Conservation (phyloP, 1,139 yeast genomes). For the Debaryomycetaceae sp. region DNA sequence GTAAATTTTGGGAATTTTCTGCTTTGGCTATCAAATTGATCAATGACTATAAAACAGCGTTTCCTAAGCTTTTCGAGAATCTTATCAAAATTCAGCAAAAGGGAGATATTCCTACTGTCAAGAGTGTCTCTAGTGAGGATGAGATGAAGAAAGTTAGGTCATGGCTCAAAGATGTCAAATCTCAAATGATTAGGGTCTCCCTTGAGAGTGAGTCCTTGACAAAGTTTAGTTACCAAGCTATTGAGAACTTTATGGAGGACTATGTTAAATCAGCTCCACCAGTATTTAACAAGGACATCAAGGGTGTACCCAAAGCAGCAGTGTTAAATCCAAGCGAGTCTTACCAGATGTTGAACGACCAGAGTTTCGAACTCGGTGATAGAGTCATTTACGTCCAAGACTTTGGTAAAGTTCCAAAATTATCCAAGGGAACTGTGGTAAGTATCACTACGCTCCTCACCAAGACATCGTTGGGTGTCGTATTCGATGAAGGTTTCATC, state of each 20-base stretch:
- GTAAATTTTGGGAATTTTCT: conserved; percentile 81
- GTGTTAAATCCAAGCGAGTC: conserved; percentile 75
- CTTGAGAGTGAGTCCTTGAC: conserved; percentile 80
- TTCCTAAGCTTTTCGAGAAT: conserved; percentile 57
- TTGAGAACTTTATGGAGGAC: conserved; percentile 61
- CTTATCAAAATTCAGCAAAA: conserved; percentile 22
- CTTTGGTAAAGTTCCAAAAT: conserved; percentile 86
- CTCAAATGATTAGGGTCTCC: conserved; percentile 59
- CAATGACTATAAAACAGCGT: conserved; percentile 55
- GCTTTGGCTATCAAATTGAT: conserved; percentile 68
- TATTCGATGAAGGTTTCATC: conserved; percentile 79
- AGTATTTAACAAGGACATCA: conserved; percentile 53
- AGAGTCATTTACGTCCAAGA: conserved; percentile 83
- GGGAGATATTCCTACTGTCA: conserved; percentile 25
- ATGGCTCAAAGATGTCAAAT: conserved; percentile 60
- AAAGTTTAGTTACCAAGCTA: conserved; percentile 56
- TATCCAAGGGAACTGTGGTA: conserved; percentile 87
- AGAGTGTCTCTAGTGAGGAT: conserved; percentile 18
- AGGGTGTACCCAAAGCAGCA: conserved; percentile 84
- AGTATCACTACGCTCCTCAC: conserved; percentile 68
- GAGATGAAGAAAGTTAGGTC: conserved; percentile 42
- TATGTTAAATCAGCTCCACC: conserved; percentile 42
- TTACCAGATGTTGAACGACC: conserved; percentile 67
- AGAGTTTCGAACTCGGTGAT: conserved; percentile 82
- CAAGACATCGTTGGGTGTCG: conserved; percentile 58